These are phyloP conservation scores for Arthrobotrys conoides DNA, from an alignment of 2,329 filamentous ascomycete genomes.

Conservation along the genomic window DNA sequence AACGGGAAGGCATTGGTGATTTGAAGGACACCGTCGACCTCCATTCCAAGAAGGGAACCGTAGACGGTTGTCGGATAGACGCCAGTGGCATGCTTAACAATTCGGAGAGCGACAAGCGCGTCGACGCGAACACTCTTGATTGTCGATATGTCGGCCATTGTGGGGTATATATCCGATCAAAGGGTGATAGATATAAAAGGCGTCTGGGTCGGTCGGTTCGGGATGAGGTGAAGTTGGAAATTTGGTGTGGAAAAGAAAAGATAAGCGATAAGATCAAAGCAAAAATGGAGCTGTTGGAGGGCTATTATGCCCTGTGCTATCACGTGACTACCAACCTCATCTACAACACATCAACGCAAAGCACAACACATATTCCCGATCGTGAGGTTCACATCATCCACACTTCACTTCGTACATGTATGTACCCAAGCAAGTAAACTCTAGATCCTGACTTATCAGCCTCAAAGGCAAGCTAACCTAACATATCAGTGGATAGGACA, in stretches of 20 bases:
- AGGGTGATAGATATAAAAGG: slow-evolving; percentile 10
- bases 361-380: slow-evolving; percentile 20
- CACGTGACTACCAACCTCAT: slow-evolving; percentile 48
- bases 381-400: too few species aligned
- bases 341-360: slow-evolving; percentile 42
- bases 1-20: slow-evolving; percentile 97
- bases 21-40: slow-evolving; percentile 83
- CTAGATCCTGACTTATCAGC: too few species aligned
- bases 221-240: slow-evolving; percentile 46
- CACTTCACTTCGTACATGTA: background rate
- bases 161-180: slow-evolving; percentile 33
- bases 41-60: slow-evolving; percentile 93
- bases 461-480: too few species aligned
- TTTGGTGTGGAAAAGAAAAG: slow-evolving; percentile 51
- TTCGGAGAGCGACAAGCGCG: slow-evolving; percentile 97
- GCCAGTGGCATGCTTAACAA: slow-evolving; percentile 93
- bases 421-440: too few species aligned
- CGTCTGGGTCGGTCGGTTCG: slow-evolving; percentile 3
- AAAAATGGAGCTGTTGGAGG: slow-evolving; percentile 35
- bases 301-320: slow-evolving; percentile 55
- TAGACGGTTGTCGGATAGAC: slow-evolving; percentile 90
- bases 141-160: slow-evolving; percentile 55
- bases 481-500: too few species aligned
- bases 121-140: slow-evolving; percentile 92
- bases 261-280: slow-evolving; percentile 58